These are phyloP conservation scores for Pleurotus cornucopiae DNA, from an alignment of 768 basidiomycete species.

Conservation along the genomic window DNA sequence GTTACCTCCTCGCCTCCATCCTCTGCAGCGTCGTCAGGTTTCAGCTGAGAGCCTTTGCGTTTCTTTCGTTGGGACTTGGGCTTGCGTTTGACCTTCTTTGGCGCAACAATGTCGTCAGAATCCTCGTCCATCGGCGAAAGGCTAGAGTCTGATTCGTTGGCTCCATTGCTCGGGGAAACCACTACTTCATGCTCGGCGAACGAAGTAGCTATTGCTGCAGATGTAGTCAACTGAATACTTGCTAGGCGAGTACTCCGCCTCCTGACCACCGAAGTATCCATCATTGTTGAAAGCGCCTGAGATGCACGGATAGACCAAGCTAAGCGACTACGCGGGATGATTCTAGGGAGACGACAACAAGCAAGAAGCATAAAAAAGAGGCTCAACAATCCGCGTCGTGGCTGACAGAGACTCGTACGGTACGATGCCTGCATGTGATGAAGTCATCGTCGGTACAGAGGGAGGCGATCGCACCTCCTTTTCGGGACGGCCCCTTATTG, in stretches of 20 bases:
- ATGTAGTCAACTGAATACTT: background rate
- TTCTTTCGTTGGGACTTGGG: background rate
- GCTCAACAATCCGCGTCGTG: background rate
- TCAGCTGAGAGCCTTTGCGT: conserved; percentile 1
- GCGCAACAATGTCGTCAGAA: background rate
- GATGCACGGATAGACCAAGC: background rate
- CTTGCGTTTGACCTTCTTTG: background rate
- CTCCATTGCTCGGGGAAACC: background rate
- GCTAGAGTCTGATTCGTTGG: background rate
- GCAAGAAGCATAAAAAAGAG: conserved; percentile 1
- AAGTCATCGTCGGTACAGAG: background rate
- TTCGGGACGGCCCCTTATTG: too few relatives aligned
- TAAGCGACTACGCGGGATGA: background rate
- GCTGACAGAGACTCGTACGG: background rate
- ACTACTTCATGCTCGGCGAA: background rate
- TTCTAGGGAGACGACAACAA: background rate
- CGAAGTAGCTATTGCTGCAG: background rate
- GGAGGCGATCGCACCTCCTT: background rate
- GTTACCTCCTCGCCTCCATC: background rate
- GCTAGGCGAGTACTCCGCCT: conserved; percentile 5
- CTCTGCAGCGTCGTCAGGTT: conserved; percentile 14
- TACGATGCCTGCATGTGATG: background rate
- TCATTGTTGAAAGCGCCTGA: background rate
- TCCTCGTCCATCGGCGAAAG: background rate
- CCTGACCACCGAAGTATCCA: background rate